These are phyloP conservation scores for Irpex rosettiformis DNA, from an alignment of 1,284 basidiomycete species.

Conservation along the genomic window DNA sequence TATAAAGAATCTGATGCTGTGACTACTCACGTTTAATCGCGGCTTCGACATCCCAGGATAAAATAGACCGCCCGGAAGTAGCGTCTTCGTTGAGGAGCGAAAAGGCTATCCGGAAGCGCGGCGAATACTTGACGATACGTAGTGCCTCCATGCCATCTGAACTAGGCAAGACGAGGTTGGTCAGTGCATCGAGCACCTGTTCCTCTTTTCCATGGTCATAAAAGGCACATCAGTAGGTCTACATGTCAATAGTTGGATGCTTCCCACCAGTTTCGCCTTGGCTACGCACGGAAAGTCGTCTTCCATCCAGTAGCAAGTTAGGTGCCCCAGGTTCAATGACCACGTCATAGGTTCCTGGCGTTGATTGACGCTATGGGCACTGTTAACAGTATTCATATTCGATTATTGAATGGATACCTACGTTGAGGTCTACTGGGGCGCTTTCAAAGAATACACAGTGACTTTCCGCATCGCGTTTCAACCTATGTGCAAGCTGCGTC, in stretches of 20 bases:
- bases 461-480: background rate
- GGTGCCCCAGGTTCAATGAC: background rate
- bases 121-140: slow-evolving; percentile 70
- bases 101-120: slow-evolving; percentile 78
- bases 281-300: background rate
- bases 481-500: background rate
- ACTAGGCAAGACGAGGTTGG: slow-evolving; percentile 47
- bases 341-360: slow-evolving; percentile 1
- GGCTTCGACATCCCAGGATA: slow-evolving; percentile 69
- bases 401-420: background rate
- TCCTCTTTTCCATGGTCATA: background rate
- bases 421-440: background rate
- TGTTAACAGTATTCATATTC: background rate
- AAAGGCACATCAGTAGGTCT: too few relatives aligned
- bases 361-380: background rate
- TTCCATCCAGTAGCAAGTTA: background rate
- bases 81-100: slow-evolving; percentile 87
- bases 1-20: background rate
- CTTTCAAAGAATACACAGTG: background rate
- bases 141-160: slow-evolving; percentile 32
- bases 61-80: slow-evolving; percentile 55
- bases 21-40: slow-evolving; percentile 61
- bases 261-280: background rate
- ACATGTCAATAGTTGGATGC: too few relatives aligned
- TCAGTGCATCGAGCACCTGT: slow-evolving; percentile 37